These are phyloP conservation scores for Calocybe indica DNA, from an alignment of 768 basidiomycete species.

Conservation along the genomic window DNA sequence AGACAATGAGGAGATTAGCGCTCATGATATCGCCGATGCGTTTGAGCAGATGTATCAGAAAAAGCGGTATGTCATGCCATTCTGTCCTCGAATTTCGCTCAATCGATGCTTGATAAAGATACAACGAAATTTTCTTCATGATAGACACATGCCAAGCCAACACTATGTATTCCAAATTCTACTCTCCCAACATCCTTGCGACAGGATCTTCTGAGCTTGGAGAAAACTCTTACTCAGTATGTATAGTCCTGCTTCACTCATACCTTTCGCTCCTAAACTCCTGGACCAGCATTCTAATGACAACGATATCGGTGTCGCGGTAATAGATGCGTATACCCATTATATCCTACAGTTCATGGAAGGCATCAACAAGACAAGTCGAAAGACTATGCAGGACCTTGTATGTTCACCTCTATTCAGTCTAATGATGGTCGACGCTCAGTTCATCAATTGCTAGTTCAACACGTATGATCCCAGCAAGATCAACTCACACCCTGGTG, in stretches of 20 bases:
- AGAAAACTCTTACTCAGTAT: constrained; percentile 91
- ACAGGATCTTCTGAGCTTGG: constrained; percentile 81
- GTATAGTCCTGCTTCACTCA: constrained; percentile 16
- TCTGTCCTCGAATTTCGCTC: background rate
- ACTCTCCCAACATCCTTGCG: constrained; percentile 89
- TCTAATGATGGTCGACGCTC: background rate
- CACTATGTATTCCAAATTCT: constrained; percentile 89
- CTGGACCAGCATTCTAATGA: constrained; percentile 50
- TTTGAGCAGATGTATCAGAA: constrained; percentile 99
- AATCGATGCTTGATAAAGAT: constrained; percentile 33
- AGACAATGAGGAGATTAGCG: constrained; percentile 96
- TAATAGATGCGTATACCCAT: constrained; percentile 94
- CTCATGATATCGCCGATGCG: constrained; percentile 96
- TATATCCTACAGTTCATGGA: constrained; percentile 90
- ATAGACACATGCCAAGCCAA: constrained; percentile 98
- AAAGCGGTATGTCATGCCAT: constrained; percentile 55
- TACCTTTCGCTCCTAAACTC: background rate
- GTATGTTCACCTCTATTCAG: constrained; percentile 38
- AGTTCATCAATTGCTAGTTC: constrained; percentile 46
- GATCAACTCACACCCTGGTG: constrained; percentile 85
- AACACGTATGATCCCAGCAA: constrained; percentile 65
- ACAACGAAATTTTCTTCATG: constrained; percentile 98
- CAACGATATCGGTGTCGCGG: constrained; percentile 89
- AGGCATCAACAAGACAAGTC: constrained; percentile 85
- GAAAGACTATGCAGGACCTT: constrained; percentile 73